Conservation (phyloP, 805 yeast genomes). For the Grigorovia yakushimaensis region DNA sequence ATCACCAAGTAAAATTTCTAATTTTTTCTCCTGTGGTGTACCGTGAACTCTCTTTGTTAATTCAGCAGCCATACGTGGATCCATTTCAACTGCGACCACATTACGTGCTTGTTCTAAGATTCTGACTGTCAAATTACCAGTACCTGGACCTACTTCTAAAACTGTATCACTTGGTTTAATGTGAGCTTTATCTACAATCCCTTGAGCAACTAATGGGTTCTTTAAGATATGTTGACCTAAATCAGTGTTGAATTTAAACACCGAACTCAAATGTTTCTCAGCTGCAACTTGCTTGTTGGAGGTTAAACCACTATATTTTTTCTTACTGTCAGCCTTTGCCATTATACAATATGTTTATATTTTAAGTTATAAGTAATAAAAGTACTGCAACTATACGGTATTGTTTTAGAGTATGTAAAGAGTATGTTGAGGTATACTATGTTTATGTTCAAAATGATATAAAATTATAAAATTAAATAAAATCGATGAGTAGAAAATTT, state of each 20-base stretch:
- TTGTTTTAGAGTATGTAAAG: not conserved
- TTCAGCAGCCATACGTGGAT: conserved; percentile 99
- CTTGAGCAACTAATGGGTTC: conserved; percentile 94
- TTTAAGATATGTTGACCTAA: conserved; percentile 95
- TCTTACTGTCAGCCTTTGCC: conserved; percentile 53
- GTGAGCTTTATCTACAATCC: conserved; percentile 93
- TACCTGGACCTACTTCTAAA: conserved; percentile 97
- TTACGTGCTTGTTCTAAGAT: conserved; percentile 86
- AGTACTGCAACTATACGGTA: no score
- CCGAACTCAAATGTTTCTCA: conserved; percentile 57
- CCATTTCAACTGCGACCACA: conserved; percentile 96
- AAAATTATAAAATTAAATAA: not conserved
- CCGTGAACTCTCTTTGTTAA: conserved; percentile 95
- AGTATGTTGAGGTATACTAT: no score
- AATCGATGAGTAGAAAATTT: conserved; percentile 2
- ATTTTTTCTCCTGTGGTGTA: conserved; percentile 83
- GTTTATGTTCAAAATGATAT: not conserved
- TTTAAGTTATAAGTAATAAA: not conserved
- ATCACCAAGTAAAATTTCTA: conserved; percentile 89
- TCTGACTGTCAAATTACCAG: conserved; percentile 91
- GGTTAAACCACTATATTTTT: conserved; percentile 45
- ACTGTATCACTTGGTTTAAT: conserved; percentile 89
- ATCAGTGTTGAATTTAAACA: conserved; percentile 93
- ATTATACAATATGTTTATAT: conserved; percentile 20
- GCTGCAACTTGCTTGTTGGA: conserved; percentile 55